Evolutionary conservation across 1,284 basidiomycete species (phyloP), one percentile per base, ranked within the genome.

Genomic region (Laetiporus sulphureus): DNA sequence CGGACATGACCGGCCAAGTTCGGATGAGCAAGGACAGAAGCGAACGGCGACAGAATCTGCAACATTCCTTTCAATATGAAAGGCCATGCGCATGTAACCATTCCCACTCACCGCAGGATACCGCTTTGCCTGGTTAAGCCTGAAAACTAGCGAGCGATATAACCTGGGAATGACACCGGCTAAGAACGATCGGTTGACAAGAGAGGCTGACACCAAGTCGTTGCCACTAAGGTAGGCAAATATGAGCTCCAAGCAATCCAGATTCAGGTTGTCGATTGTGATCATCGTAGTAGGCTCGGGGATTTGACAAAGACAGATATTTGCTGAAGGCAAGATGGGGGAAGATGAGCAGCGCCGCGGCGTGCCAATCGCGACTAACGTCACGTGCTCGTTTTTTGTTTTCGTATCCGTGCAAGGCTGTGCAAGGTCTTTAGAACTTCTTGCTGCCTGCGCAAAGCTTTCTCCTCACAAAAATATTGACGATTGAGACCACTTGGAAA

Each of bases 241-340:
- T 10, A 86, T 74, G 12, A 77, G 63, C 48, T 80, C 77, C 33
- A 85, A 68, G 37, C 86, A 78, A 60, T 87, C 83, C 16, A 76
- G 67, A 48, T 85, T 78, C 31, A 84, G 63, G 49, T 75, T 81
- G 45, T 80, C 72, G n/a, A 75, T 77, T 33, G 77, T 71, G 33
- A 79, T 72, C 79, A 83, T 82, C 8, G n/a, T n/a, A n/a, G n/a
- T n/a, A n/a, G n/a, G n/a, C n/a, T n/a, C n/a, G n/a, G n/a, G n/a
- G n/a, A n/a, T n/a, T n/a, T n/a, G n/a, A n/a, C n/a, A n/a, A n/a
- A n/a, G n/a, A n/a, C n/a, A n/a, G n/a, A n/a, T n/a, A n/a, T n/a
- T n/a, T n/a, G n/a, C n/a, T n/a, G n/a, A n/a, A n/a, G n/a, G n/a
- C n/a, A n/a, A n/a, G n/a, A n/a, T n/a, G n/a, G n/a, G n/a, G n/a